Base-by-base conservation (phyloP, 352 stramenopile species). In the Phytophthora multivora region DNA sequence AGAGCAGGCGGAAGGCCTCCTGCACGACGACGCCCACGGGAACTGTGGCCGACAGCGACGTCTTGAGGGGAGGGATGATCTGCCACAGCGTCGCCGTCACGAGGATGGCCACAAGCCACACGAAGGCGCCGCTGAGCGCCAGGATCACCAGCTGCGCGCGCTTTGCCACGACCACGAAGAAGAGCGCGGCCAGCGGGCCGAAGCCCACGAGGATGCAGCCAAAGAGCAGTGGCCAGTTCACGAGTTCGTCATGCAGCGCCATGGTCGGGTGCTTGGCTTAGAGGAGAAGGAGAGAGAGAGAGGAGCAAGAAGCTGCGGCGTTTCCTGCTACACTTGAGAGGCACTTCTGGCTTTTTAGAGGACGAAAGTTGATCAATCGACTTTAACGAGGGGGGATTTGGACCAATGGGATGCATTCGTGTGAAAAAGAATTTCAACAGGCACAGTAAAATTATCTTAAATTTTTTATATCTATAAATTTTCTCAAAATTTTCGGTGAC, bases 211-310 rank as follows among this genome's bases (percentile, higher is more conserved):
- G 75, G 57, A 93, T 86, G 65, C 80, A 93, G 47, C 87, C 87
- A 60, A 91, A 90, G 53, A 95, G 81, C 9, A 95, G 85, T 65
- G 85, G 84, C 84, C 85, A 95, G 70, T 93, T 91, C 35, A 93
- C 83, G 42, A 69, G 75, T 8, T 76, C 72, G 65, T 89, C 80
- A 73, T 83, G 75, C 25, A 93, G 66, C 40, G 73, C 79, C 83
- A 93, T 93, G 59, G 25, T 73, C 26, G n/a, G 31, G 41, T 16
- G 19, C 12, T 30, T 45, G 16, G 16, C 28, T 33, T 33, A 33
- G 3, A 33, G 28, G 6, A 23, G 21, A 9, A 33, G 28, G 10
- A 33, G 28, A 33, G 28, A 33, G 11, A 8, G 7, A 3, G 23
- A 51, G n/a, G 2, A 42, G n/a, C 8, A 38, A 33, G 13, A 41